Percentiles rank a stretch among this genome's conserved stretches.
These are phyloP conservation scores for Phytophthora cryptogea DNA, from an alignment of 352 stramenopile genomes.

Conservation along the genomic window DNA sequence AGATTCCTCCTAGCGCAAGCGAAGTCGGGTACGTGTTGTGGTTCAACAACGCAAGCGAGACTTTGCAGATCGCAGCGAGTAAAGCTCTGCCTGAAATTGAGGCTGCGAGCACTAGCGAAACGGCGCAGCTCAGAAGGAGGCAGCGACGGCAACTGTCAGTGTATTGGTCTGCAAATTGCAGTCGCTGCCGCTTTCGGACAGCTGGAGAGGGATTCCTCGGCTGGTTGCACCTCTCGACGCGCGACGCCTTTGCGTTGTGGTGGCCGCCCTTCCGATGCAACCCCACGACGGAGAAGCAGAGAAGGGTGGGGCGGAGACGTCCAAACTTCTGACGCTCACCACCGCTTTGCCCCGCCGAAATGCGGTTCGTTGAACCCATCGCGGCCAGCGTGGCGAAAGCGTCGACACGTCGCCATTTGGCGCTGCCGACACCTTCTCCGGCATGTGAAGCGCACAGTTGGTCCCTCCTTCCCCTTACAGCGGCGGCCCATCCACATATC, in stretches of 20 bases:
- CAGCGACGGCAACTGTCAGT: background rate
- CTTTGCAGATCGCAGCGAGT: too few relatives aligned
- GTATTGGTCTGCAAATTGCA: slow-evolving; percentile 1
- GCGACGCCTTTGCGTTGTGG: slow-evolving; percentile 11
- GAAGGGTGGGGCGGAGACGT: slow-evolving; percentile 16
- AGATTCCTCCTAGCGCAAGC: too few relatives aligned
- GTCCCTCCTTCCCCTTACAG: background rate
- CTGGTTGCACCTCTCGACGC: background rate
- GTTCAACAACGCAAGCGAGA: too few relatives aligned
- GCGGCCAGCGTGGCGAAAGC: slow-evolving; percentile 14
- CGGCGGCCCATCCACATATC: background rate
- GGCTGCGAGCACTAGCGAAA: too few relatives aligned
- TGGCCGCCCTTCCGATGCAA: slow-evolving; percentile 16
- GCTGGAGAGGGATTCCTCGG: slow-evolving; percentile 10
- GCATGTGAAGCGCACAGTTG: slow-evolving; percentile 1
- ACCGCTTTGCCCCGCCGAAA: slow-evolving; percentile 8
- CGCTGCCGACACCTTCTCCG: slow-evolving; percentile 1
- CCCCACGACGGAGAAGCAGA: slow-evolving; percentile 19
- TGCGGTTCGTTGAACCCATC: slow-evolving; percentile 13
- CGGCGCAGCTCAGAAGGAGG: background rate
- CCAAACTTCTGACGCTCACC: slow-evolving; percentile 12
- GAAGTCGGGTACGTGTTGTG: too few relatives aligned
- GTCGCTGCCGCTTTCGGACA: slow-evolving; percentile 4
- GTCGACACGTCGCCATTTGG: slow-evolving; percentile 14
- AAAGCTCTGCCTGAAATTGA: too few relatives aligned